Evolutionary conservation across 176 grass and related monocot species (phyloP), one percentile per base, ranked within the genome.

Genomic region (Musa itinerans): DNA sequence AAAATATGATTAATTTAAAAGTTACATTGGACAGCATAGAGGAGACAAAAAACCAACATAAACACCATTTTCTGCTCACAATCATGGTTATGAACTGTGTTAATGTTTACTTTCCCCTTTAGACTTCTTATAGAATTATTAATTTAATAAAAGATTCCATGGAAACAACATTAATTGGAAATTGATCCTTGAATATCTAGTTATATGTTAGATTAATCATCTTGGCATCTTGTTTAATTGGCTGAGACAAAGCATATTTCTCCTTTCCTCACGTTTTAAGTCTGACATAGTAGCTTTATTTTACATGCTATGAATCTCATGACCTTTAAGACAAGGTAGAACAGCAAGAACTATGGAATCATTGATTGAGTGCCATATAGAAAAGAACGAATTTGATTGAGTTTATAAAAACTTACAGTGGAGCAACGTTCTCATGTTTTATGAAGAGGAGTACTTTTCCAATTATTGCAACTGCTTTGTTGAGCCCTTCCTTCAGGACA

Each of bases 401-500:
- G 74, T n/a, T 65, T 56, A 56, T 50, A 59, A 63, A 8, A 74
- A 91, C 94, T 87, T 79, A 98, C 94, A 98, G 71, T 52, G 94
- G 94, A 78, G 90, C 81, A 86, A 89, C 74, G 76, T 89, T 83
- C 19, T 93, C 90, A 21, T 93, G 86, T 48, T 78, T 93, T 80
- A 98, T 85, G 48, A 85, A 91, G 74, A 85, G 85, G 78, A 98
- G 43, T 48, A 93, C 82, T 83, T 93, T 93, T 24, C 83, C 88
- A 57, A 78, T 53, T 82, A 98, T 74, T 67, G 79, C 86, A 75
- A 86, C 72, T 3, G 58, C 71, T 65, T 85, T 93, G 78, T 98
- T 98, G 68, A 91, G 76, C 76, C 94, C 94, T 61, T 87, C 90
- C 48, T 84, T 87, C 77, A 98, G 73, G 61, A 65, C 72, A 80